Evolutionary conservation across 2,329 filamentous ascomycete species (phyloP).

Genomic region (Zasmidium angulare): DNA sequence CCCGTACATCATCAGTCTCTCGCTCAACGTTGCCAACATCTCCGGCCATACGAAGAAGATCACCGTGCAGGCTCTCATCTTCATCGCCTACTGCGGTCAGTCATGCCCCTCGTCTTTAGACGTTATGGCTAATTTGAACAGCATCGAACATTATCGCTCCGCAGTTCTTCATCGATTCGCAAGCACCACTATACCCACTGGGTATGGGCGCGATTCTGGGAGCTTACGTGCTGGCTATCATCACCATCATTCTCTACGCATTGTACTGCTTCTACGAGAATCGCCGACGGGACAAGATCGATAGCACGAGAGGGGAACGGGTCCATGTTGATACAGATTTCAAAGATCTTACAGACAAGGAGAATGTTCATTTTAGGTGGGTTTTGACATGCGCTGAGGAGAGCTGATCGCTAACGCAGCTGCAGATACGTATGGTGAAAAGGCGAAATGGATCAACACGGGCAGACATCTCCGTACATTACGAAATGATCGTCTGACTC

Average conservation of each 20-base stretch:
- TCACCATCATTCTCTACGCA: conserved; percentile 15
- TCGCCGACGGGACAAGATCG: conserved; percentile 10
- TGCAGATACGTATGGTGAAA: neutral
- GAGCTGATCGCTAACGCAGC: neutral
- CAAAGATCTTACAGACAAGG: conserved; percentile 13
- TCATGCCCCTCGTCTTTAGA: neutral
- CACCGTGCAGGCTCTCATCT: conserved; percentile 31
- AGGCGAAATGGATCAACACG: no score
- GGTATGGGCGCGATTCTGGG: conserved; percentile 14
- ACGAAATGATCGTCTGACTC: no score
- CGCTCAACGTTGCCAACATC: conserved; percentile 32
- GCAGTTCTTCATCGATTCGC: conserved; percentile 13
- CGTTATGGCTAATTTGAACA: neutral
- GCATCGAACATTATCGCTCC: conserved; percentile 21
- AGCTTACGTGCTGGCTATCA: conserved; percentile 15
- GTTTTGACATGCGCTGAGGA: neutral
- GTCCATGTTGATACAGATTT: conserved; percentile 12
- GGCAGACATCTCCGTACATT: no score
- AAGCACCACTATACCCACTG: conserved; percentile 11
- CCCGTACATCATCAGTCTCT: conserved; percentile 35
- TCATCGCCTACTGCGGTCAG: conserved; percentile 29
- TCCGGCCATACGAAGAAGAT: conserved; percentile 37
- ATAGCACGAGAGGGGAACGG: conserved; percentile 5
- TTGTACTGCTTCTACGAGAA: conserved; percentile 16
- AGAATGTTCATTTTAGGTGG: conserved; percentile 17